Base-by-base conservation (phyloP, 176 grass and related monocot genomes). In the Musa itinerans region DNA sequence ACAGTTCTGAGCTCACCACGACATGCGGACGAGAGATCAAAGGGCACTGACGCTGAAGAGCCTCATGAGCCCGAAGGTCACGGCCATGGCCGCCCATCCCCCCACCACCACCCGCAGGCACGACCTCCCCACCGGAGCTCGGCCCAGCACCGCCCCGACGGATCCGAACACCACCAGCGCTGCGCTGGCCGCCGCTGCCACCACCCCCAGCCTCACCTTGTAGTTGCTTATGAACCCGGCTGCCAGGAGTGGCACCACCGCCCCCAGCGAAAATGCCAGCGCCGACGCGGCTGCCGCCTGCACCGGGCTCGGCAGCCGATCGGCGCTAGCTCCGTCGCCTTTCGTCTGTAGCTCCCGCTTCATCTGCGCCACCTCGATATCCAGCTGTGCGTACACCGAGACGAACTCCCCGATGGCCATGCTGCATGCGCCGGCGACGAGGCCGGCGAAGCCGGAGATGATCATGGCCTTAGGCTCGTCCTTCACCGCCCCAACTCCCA, bases 391-490 rank as follows among this genome's bases (percentile, higher is more conserved):
- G 87, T 81, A 87, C 17, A 92, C 90, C 3, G 90, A 92, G 15
- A 92, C 90, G 81, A 89, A 92, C 84, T 92, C 90, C 2, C 90
- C 90, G 78, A 89, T 89, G 72, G 86, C 90, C 90, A 92, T 92
- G 86, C 84, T 86, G 84, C 78, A 89, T 0, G 87, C 90, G 50
- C 90, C 90, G 0, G 90, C 90, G 62, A 92, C 77, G 13, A 92
- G 83, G 0, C 90, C 90, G 6, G 90, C 90, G 82, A 92, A 84
- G 11, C 90, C 90, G 50, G 86, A 89, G 67, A 92, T 48, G 34
- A 92, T 74, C 86, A 92, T 89, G 72, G 79, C 83, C 10, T 79
- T 82, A 1, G 49, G 76, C 21, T 86, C 86, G 8, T 76, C 72
- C 72, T 89, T 89, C 19, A 89, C 82, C 2, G 90, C 90, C 68